Evolutionary conservation across 331 rosid species (phyloP), one percentile per base, ranked within the genome.

Genomic region (Stylosanthes scabra): DNA sequence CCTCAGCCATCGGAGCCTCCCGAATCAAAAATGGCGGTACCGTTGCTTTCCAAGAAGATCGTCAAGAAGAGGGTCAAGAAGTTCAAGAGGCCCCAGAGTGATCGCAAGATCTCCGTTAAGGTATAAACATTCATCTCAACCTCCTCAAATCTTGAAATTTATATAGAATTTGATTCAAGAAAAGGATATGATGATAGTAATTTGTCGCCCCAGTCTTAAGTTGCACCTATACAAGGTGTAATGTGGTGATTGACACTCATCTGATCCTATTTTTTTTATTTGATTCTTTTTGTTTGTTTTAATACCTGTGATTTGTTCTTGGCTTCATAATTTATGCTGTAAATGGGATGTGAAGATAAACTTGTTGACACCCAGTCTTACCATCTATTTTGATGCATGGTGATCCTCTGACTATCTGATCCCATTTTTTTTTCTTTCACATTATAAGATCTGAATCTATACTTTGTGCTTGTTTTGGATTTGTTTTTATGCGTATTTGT

Each of bases 141-240:
- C n/a, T n/a, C n/a, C n/a, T n/a, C 11, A 3, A 2, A 5, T 8
- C 55, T 12, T 16, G 54, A 9, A 5, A 57, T 49, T 72, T 6
- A 20, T 9, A 2, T 4, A 50, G n/a, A 9, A 16, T 41, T 8
- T 42, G 3, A 1, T 66, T 39, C 37, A 31, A 2, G 47, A 7
- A 63, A 65, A n/a, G 80, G 87, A 84, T 15, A 51, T 85, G 95
- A 84, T 85, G 96, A 91, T 84, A 13, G 49, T 16, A 10, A 2
- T 86, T 87, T 91, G 96, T 89, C 98, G 92, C 97, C 92, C 97
- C 97, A 91, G 94, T 86, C 98, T 89, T 90, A 88, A 74, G 63
- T 84, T 87, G 82, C 90, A 82, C 86, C 68, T 13, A 31, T 3
- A 31, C 0, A 15, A 3, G 41, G 81, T 90, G 90, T 77, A 85